A percentile compares a stretch with the other conserved stretches of the same genome.
Conservation (phyloP, 805 yeast species). For the Starmerella riodocensis region DNA sequence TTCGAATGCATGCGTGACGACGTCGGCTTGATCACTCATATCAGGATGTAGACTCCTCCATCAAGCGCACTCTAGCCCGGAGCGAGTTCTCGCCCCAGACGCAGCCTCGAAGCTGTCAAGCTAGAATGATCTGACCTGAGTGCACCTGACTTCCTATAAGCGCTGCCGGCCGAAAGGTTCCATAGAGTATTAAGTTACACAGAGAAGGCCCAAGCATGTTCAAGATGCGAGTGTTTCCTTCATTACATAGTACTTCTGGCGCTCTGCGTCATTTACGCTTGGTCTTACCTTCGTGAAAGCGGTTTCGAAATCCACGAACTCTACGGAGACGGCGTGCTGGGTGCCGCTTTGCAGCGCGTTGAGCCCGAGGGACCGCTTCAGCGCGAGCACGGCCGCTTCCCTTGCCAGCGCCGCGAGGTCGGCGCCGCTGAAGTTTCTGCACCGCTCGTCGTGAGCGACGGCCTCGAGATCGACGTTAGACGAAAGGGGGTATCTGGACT, state of each 20-base stretch:
- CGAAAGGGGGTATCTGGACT: slow-evolving; percentile 54
- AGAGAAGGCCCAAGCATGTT: background rate
- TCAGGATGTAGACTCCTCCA: slow-evolving; percentile 7
- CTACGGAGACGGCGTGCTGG: slow-evolving; percentile 32
- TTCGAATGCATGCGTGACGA: slow-evolving; percentile 25
- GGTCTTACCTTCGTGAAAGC: slow-evolving; percentile 75
- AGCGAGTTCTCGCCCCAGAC: too few relatives aligned
- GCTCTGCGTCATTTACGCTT: slow-evolving; percentile 76
- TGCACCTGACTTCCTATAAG: too few relatives aligned
- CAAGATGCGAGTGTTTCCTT: slow-evolving; percentile 47
- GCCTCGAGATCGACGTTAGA: slow-evolving; percentile 43
- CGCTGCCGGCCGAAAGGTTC: too few relatives aligned
- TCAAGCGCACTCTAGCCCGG: too few relatives aligned
- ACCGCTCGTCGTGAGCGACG: slow-evolving; percentile 63
- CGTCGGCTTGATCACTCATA: slow-evolving; percentile 28
- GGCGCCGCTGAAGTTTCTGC: slow-evolving; percentile 90
- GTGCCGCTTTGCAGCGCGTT: slow-evolving; percentile 26
- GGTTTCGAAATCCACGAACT: slow-evolving; percentile 47
- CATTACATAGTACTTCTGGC: slow-evolving; percentile 60
- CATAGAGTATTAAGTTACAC: too few relatives aligned
- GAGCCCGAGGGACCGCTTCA: slow-evolving; percentile 36
- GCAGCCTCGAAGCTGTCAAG: too few relatives aligned
- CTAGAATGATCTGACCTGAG: too few relatives aligned
- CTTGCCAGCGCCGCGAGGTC: slow-evolving; percentile 83
- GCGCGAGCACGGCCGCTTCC: slow-evolving; percentile 85